Evolutionary conservation across 805 yeast species (phyloP), one percentile per base, ranked within the genome.

Genomic region (Candida peoriensis): DNA sequence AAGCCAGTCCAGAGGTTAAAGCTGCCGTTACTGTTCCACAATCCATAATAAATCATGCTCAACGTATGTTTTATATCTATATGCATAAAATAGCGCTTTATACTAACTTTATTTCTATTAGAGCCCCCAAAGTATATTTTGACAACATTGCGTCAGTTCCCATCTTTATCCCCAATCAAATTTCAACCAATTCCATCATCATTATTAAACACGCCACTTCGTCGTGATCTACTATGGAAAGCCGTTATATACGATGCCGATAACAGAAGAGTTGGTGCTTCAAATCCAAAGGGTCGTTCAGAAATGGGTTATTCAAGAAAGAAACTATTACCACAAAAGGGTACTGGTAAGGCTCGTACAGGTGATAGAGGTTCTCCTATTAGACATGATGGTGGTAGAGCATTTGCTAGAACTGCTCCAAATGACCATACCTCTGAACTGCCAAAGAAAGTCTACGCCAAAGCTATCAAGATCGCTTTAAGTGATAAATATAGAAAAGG

Each of bases 311-410:
- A 75, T 58, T 82, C 95, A 17, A 74, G 94, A 60, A 73, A 74
- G 52, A 93, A 93, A 57, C 66, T 93, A 47, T 69, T 76, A 24
- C 85, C 87, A 20, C 98, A 93, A 63, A 93, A 93, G 63, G 97
- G 97, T 41, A 66, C 86, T 12, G 99, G 99, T 63, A 72, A 74
- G 42, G 99, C 99, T 35, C 80, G 99, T 70, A 81, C 77, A 36
- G 99, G 99, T 66, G 97, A 89, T 62, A 88, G 84, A 39, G 90
- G 89, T 53, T 86, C 96, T 17, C 98, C 98, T 32, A 82, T 80
- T 29, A 79, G 96, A 64, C 78, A 76, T 52, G 86, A 83, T 53
- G 96, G 96, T 58, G 88, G 90, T 34, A 71, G 81, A 49, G 97
- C 97, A 0, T 76, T 81, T 51, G 96, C 93, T 12, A 80, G 93